These are phyloP conservation scores for Penicillium egyptiacum DNA, from an alignment of 495 filamentous ascomycete species.

Conservation along the genomic window DNA sequence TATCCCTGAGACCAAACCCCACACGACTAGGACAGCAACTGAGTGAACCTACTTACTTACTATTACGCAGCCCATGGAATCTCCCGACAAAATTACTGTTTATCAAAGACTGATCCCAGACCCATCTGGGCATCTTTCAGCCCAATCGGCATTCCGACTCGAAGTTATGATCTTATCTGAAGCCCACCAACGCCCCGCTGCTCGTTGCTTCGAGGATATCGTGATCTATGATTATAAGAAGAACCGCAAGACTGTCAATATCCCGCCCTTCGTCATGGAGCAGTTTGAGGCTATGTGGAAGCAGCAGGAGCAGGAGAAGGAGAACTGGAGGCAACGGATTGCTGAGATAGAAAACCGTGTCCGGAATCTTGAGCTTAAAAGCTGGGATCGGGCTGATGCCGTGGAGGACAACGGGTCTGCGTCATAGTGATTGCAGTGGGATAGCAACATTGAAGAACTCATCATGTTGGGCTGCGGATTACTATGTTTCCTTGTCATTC, in stretches of 20 bases:
- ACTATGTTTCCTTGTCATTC: background rate
- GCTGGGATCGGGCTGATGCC: conserved; percentile 71
- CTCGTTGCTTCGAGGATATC: conserved; percentile 76
- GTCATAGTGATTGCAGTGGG: conserved; percentile 15
- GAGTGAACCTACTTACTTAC: background rate
- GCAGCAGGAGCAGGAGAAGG: conserved; percentile 63
- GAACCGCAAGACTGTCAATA: conserved; percentile 46
- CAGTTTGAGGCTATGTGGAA: conserved; percentile 64
- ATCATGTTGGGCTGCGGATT: background rate
- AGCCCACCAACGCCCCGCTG: conserved; percentile 72
- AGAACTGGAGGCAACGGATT: conserved; percentile 49
- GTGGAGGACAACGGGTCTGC: conserved; percentile 68
- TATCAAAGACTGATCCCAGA: conserved; percentile 75
- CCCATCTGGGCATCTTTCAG: conserved; percentile 39
- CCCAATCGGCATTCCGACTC: conserved; percentile 54
- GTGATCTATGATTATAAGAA: conserved; percentile 80
- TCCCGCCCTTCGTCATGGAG: conserved; percentile 67
- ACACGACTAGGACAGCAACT: background rate
- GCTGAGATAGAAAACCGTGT: conserved; percentile 56
- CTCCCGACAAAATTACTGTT: conserved; percentile 81
- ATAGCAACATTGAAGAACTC: background rate
- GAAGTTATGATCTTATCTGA: conserved; percentile 75
- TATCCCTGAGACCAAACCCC: background rate
- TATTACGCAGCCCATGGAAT: conserved; percentile 72
- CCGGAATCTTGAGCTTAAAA: conserved; percentile 63